phyloP scores from a whole-genome alignment of 306 rosid genomes.

The Rosa rugosa region DNA sequence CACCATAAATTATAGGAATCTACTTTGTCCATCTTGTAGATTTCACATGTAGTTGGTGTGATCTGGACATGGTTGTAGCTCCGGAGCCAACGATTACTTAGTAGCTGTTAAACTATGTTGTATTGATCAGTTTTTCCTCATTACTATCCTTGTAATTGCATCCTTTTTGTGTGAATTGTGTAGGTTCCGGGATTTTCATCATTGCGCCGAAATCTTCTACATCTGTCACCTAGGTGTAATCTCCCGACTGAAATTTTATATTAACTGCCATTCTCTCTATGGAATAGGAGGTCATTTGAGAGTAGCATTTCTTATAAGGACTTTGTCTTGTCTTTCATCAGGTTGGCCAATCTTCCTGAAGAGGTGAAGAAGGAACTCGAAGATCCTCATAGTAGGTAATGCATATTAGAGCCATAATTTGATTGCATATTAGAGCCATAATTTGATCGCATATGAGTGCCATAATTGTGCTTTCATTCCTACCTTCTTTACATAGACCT shows the following conservation, averaged over 20 bases:
- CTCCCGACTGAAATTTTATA: slow-evolving; percentile 8
- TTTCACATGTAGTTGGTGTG: background rate
- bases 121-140: background rate
- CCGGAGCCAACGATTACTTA: background rate
- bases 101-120: background rate
- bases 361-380: slow-evolving; percentile 75
- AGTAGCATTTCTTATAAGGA: slow-evolving; percentile 13
- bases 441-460: background rate
- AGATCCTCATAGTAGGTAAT: slow-evolving; percentile 83
- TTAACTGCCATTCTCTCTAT: slow-evolving; percentile 7
- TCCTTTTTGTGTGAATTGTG: background rate
- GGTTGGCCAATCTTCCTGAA: slow-evolving; percentile 77
- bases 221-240: slow-evolving; percentile 68
- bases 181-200: slow-evolving; percentile 69
- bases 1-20: background rate
- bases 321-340: slow-evolving; percentile 24
- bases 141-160: background rate
- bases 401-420: background rate
- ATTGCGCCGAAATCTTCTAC: slow-evolving; percentile 69
- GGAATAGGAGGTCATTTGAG: slow-evolving; percentile 10
- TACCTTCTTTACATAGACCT: background rate
- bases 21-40: background rate
- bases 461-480: background rate
- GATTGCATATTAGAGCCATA: background rate
- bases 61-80: background rate